Conservation (phyloP, 495 filamentous ascomycete genomes). For the Letharia columbiana region DNA sequence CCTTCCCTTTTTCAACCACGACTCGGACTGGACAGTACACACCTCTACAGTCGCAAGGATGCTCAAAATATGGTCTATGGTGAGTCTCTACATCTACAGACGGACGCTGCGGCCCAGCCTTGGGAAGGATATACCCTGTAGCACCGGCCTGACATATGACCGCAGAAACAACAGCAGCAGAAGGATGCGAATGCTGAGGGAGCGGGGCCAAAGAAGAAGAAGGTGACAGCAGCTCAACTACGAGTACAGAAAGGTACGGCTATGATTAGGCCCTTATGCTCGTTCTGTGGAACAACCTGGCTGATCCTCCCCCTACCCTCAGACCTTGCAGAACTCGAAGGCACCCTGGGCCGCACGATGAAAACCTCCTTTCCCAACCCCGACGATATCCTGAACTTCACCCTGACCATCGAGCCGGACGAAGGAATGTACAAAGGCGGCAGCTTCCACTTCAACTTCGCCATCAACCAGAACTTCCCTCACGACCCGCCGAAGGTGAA, state of each 20-base stretch:
- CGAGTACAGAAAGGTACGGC: slow-evolving; percentile 86
- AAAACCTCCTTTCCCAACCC: slow-evolving; percentile 86
- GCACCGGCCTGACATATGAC: slow-evolving; percentile 10
- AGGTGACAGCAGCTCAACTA: slow-evolving; percentile 91
- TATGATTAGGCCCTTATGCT: neutral
- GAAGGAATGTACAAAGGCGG: slow-evolving; percentile 97
- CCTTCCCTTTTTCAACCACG: no score
- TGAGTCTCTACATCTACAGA: slow-evolving; percentile 34
- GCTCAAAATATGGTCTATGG: slow-evolving; percentile 99
- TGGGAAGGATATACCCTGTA: slow-evolving; percentile 1
- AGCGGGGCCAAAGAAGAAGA: slow-evolving; percentile 83
- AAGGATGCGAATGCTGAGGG: slow-evolving; percentile 78
- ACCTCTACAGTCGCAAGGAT: slow-evolving; percentile 48
- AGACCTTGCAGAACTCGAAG: slow-evolving; percentile 81
- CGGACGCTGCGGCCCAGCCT: slow-evolving; percentile 12
- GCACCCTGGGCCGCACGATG: slow-evolving; percentile 80
- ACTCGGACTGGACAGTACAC: neutral
- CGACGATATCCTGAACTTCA: slow-evolving; percentile 95
- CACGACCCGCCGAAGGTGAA: slow-evolving; percentile 98
- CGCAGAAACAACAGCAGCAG: slow-evolving; percentile 88
- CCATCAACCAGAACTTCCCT: slow-evolving; percentile 89
- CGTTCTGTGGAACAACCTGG: neutral
- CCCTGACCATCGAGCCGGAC: slow-evolving; percentile 85
- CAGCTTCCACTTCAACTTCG: slow-evolving; percentile 80
- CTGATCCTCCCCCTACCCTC: slow-evolving; percentile 14